Evolutionary conservation across 2,329 filamentous ascomycete genomes (phyloP).

Genomic region (Scolecobasidium constrictum): DNA sequence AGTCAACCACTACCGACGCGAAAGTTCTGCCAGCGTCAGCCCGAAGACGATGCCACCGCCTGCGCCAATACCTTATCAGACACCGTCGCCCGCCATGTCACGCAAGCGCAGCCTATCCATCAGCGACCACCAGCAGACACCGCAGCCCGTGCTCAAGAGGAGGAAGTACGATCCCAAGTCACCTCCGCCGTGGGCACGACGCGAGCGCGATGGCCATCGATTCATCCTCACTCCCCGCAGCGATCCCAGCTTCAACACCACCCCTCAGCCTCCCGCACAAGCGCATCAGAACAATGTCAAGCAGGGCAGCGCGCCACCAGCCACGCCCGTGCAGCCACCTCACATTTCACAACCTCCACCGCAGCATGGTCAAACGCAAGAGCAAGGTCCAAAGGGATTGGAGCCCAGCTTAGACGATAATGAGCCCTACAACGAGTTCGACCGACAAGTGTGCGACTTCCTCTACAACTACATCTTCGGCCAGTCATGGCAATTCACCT

Average conservation of each 20-base stretch:
- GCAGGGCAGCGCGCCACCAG: background rate
- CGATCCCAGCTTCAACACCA: background rate
- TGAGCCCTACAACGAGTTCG: conserved; percentile 62
- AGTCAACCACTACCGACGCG: background rate
- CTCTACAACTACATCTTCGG: conserved; percentile 55
- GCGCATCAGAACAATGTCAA: background rate
- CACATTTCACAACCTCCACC: background rate
- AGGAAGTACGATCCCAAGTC: background rate
- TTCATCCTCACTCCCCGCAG: background rate
- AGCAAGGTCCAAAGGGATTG: conserved; percentile 20
- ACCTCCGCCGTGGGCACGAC: conserved; percentile 1
- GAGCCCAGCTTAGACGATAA: conserved; percentile 56
- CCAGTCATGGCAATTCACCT: conserved; percentile 34
- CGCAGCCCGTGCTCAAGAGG: conserved; percentile 5
- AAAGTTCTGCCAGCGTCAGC: conserved; percentile 8
- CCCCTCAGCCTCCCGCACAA: background rate
- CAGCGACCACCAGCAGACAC: conserved; percentile 6
- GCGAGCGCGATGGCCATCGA: conserved; percentile 5
- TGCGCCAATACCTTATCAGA: conserved; percentile 1
- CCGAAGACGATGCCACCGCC: conserved; percentile 10
- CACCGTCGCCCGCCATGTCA: conserved; percentile 6
- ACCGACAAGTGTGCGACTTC: conserved; percentile 70
- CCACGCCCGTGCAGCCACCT: background rate
- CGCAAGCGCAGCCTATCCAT: conserved; percentile 8
- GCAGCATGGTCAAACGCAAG: background rate